phyloP scores from a whole-genome alignment of 2,329 filamentous ascomycete genomes.

The Verticillium tricorpus region DNA sequence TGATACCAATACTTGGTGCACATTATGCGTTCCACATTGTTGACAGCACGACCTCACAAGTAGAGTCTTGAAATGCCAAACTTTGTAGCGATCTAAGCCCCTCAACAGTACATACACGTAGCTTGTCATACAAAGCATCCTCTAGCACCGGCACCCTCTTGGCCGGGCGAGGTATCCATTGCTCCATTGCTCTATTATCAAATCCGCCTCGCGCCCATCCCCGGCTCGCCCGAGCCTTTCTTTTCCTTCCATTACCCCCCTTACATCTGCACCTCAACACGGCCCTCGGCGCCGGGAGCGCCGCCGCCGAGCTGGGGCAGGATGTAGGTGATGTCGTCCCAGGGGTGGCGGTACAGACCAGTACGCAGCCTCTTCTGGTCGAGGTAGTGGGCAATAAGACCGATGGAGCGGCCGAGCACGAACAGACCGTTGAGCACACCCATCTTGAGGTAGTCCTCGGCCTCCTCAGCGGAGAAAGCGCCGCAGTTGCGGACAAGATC shows the following conservation, averaged over 20 bases:
- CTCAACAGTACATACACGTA: slow-evolving; percentile 21
- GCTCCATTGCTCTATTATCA: slow-evolving; percentile 7
- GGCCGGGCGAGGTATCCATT: slow-evolving; percentile 2
- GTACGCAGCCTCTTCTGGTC: slow-evolving; percentile 99
- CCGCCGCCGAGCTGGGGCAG: slow-evolving; percentile 74
- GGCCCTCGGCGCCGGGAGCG: slow-evolving; percentile 71
- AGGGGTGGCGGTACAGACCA: slow-evolving; percentile 97
- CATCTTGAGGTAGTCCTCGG: slow-evolving; percentile 98
- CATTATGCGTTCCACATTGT: not conserved
- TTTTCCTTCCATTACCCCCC: slow-evolving; percentile 4
- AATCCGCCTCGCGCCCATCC: not conserved
- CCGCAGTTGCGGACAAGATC: slow-evolving; percentile 97
- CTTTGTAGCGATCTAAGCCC: not conserved
- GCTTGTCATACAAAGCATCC: slow-evolving; percentile 27
- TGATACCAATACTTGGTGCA: not conserved
- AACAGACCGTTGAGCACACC: slow-evolving; percentile 99
- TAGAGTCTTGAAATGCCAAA: not conserved
- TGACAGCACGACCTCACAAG: not conserved
- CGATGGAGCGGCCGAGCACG: slow-evolving; percentile 93
- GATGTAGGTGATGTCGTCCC: slow-evolving; percentile 97
- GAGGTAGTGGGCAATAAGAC: slow-evolving; percentile 98
- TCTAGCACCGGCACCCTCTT: slow-evolving; percentile 8
- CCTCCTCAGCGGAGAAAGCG: slow-evolving; percentile 92
- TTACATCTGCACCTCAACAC: slow-evolving; percentile 84
- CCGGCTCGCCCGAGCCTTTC: not conserved